Evolutionary conservation across 1,139 yeast genomes (phyloP), one percentile per base, ranked within the genome.

Genomic region (Taiozyma onychis): DNA sequence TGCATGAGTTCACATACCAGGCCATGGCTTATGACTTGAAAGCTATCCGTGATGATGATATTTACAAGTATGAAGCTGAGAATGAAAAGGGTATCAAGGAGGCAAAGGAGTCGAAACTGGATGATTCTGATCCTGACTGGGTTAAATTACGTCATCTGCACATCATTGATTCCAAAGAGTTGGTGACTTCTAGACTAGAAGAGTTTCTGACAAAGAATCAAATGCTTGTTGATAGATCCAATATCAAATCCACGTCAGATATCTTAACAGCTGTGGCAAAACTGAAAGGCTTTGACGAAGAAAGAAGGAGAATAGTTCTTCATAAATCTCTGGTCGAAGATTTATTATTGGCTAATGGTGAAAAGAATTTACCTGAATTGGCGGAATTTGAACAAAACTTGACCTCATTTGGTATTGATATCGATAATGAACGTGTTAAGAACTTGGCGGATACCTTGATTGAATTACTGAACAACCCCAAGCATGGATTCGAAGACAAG

Each of bases 1-100:
- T 91, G 49, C 99, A 93, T 66, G 97, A 90, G 65, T 89, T 91
- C 67, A 81, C 86, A n/a, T 95, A 90, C 66, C 96, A 93, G 67
- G 93, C 97, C 7, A 85, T 91, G 88, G 87, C 93, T 16, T 84
- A 85, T 72, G 99, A 93, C 66, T 67, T 67, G 13, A 62, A 62
- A 4, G 55, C 58, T 4, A 81, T 78, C 57, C 9, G 18, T 24
- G 28, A 14, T 22, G 78, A 73, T n/a, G 75, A 72, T 56, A 64
- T 65, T n/a, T 88, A 82, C 65, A 73, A 68, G 43, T 90, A 86
- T 63, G 65, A 73, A 44, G 77, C 81, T 6, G 88, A 84, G 59
- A 81, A 76, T 59, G 88, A 81, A 61, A 69, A 69, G 35, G 90
- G 90, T 10, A 72, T 65, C 37, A 75, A 76, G 47, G 75, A 75